These are phyloP conservation scores for Globisporangium middletonii DNA, from an alignment of 352 stramenopile genomes.

Conservation along the genomic window DNA sequence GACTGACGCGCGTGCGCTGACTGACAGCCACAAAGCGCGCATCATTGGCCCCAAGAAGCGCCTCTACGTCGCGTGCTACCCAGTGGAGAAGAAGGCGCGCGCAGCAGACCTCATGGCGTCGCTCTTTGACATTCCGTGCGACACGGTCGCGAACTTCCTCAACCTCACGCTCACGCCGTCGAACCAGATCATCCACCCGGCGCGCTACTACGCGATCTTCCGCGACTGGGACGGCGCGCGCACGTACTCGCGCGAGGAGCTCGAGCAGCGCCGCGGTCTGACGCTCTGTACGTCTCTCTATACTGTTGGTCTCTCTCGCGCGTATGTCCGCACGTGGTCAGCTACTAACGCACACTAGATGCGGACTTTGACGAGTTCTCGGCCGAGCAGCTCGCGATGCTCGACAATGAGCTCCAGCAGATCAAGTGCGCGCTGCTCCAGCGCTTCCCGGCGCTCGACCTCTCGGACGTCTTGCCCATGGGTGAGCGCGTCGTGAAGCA, in stretches of 20 bases:
- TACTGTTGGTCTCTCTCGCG: neutral
- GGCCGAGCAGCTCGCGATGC: slow-evolving; percentile 87
- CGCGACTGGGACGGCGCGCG: slow-evolving; percentile 89
- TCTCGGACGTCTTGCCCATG: slow-evolving; percentile 89
- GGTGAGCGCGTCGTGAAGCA: slow-evolving; percentile 89
- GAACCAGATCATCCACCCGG: slow-evolving; percentile 93
- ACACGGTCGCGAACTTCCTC: slow-evolving; percentile 90
- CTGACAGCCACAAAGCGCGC: slow-evolving; percentile 69
- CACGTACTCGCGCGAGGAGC: slow-evolving; percentile 79
- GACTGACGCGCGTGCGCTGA: neutral
- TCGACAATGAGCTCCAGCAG: slow-evolving; percentile 93
- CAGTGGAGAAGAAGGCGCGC: slow-evolving; percentile 77
- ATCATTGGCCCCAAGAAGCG: slow-evolving; percentile 91
- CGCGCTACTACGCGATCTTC: slow-evolving; percentile 91
- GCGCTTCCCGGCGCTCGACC: slow-evolving; percentile 87
- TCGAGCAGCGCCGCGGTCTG: slow-evolving; percentile 82
- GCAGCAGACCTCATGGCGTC: slow-evolving; percentile 76
- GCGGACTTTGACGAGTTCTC: slow-evolving; percentile 91
- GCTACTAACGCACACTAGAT: slow-evolving; percentile 28
- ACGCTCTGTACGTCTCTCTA: slow-evolving; percentile 70
- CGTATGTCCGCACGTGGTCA: neutral
- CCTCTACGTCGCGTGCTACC: slow-evolving; percentile 88
- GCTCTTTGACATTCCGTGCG: slow-evolving; percentile 90
- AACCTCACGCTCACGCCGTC: slow-evolving; percentile 91
- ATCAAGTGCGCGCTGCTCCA: slow-evolving; percentile 87